These are phyloP conservation scores for Rhodocollybia butyracea DNA, from an alignment of 768 basidiomycete genomes.

Conservation along the genomic window DNA sequence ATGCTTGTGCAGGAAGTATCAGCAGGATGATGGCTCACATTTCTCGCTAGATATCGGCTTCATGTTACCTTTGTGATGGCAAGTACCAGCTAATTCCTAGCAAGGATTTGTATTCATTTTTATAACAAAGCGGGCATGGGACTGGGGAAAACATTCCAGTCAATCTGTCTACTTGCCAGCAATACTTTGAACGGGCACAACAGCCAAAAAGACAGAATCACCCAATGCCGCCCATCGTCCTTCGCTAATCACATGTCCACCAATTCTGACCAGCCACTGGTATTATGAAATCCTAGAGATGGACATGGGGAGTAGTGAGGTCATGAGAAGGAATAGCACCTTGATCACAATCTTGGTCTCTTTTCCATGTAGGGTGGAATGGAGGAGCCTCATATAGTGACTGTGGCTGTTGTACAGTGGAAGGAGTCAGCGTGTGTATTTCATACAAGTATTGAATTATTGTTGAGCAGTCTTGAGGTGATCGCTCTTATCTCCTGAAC, in stretches of 20 bases:
- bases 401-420: too few species aligned
- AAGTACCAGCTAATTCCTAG: too few species aligned
- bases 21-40: slow-evolving; percentile 76
- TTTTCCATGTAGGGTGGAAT: too few species aligned
- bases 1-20: slow-evolving; percentile 90
- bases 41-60: slow-evolving; percentile 94
- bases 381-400: too few species aligned
- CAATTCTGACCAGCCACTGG: slow-evolving; percentile 98
- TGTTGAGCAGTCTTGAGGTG: too few species aligned
- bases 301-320: too few species aligned
- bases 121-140: slow-evolving; percentile 78
- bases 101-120: slow-evolving; percentile 9
- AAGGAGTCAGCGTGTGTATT: too few species aligned
- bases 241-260: slow-evolving; percentile 93
- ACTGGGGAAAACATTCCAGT: slow-evolving; percentile 95
- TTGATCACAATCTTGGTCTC: too few species aligned
- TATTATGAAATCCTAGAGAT: slow-evolving; percentile 95
- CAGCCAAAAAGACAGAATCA: slow-evolving; percentile 60
- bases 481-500: too few species aligned
- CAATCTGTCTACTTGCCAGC: slow-evolving; percentile 93
- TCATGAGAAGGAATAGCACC: too few species aligned
- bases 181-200: slow-evolving; percentile 83
- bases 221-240: slow-evolving; percentile 84
- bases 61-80: slow-evolving; percentile 98
- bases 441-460: too few species aligned